A percentile compares a stretch with the other conserved stretches of the same genome.
Conservation (phyloP, 805 yeast genomes). For the Pachysolen tannophilus region DNA sequence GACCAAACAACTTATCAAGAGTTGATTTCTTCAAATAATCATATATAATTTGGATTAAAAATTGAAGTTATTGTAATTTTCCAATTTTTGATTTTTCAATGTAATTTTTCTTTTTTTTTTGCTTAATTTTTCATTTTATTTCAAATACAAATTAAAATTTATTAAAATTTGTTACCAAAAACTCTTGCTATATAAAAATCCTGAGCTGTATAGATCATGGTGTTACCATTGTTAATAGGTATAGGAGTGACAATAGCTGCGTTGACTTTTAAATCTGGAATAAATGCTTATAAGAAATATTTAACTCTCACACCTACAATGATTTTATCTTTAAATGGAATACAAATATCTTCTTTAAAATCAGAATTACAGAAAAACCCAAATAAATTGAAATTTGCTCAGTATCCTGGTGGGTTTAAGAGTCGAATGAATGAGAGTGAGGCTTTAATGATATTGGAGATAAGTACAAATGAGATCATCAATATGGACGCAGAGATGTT, state of each 20-base stretch:
- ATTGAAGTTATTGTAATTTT: too few species aligned
- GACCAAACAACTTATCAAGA: too few species aligned
- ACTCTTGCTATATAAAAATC: too few species aligned
- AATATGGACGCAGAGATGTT: constrained; percentile 39
- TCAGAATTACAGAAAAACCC: constrained; percentile 6
- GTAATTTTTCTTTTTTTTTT: too few species aligned
- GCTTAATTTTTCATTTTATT: too few species aligned
- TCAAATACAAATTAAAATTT: too few species aligned
- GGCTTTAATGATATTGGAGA: constrained; percentile 57
- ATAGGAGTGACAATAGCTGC: constrained; percentile 47
- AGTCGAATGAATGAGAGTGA: constrained; percentile 60
- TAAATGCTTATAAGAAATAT: constrained; percentile 24
- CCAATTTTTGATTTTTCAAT: too few species aligned
- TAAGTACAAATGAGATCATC: constrained; percentile 48
- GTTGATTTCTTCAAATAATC: too few species aligned
- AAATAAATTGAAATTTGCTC: constrained; percentile 21
- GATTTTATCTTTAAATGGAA: constrained; percentile 33
- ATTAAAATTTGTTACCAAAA: too few species aligned
- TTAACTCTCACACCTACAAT: constrained; percentile 23
- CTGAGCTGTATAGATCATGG: too few species aligned
- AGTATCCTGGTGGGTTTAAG: constrained; percentile 57
- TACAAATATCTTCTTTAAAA: constrained; percentile 12
- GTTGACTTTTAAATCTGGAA: constrained; percentile 32
- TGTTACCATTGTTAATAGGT: constrained; percentile 46
- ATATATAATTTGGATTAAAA: too few species aligned